Conservation (phyloP, 768 basidiomycete species). For the Chalciporus sphaerocephalus region DNA sequence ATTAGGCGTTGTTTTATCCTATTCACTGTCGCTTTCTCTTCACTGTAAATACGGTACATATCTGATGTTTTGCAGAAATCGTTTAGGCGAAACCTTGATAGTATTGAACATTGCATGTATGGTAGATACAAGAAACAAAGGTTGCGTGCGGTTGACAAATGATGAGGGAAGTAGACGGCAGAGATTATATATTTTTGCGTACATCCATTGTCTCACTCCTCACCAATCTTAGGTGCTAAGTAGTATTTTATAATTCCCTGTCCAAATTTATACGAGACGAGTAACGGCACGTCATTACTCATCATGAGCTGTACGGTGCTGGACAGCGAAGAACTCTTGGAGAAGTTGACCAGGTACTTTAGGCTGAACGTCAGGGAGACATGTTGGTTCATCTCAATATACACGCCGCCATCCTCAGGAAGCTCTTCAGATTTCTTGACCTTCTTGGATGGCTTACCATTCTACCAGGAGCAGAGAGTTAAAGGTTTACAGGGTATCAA, state of each 20-base stretch:
- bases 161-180: slow-evolving; percentile 10
- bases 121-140: slow-evolving; percentile 14
- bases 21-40: background rate
- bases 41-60: background rate
- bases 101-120: background rate
- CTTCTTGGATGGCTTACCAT: slow-evolving; percentile 48
- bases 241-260: slow-evolving; percentile 91
- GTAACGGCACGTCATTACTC: slow-evolving; percentile 87
- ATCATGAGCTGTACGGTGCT: slow-evolving; percentile 77
- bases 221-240: slow-evolving; percentile 92
- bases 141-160: slow-evolving; percentile 5
- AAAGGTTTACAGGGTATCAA: background rate
- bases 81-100: background rate
- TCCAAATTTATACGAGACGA: slow-evolving; percentile 86
- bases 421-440: slow-evolving; percentile 57
- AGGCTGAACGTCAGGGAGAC: slow-evolving; percentile 92
- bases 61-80: background rate
- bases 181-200: slow-evolving; percentile 6
- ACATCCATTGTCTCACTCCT: slow-evolving; percentile 47
- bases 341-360: slow-evolving; percentile 96
- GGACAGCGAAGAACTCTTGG: slow-evolving; percentile 78
- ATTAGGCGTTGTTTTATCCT: slow-evolving; percentile 12
- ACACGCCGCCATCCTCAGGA: slow-evolving; percentile 53
- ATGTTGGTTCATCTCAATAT: slow-evolving; percentile 83
- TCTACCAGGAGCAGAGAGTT: slow-evolving; percentile 8